phyloP scores from a whole-genome alignment of 495 filamentous ascomycete species.

The Immersiella caudata region DNA sequence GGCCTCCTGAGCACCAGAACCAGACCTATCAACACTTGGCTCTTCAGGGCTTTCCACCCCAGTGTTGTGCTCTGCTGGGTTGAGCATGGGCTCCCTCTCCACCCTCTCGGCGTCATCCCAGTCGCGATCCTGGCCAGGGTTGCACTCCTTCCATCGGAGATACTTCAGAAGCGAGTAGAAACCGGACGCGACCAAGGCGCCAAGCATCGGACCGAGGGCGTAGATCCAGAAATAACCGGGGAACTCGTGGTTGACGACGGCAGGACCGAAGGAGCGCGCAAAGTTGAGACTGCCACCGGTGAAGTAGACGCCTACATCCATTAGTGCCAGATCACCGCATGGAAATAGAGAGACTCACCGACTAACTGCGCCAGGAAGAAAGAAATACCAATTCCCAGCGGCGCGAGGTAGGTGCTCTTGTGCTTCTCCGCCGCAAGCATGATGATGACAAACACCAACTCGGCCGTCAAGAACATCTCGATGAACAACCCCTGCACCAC shows the following conservation, averaged over 20 bases:
- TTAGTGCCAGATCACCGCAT: background rate
- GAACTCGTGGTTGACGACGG: slow-evolving; percentile 62
- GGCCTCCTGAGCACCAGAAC: background rate
- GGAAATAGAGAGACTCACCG: slow-evolving; percentile 39
- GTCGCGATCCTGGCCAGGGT: slow-evolving; percentile 48
- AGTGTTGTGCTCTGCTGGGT: background rate
- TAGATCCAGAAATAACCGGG: slow-evolving; percentile 73
- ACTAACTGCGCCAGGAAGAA: slow-evolving; percentile 70
- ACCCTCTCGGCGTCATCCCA: slow-evolving; percentile 28
- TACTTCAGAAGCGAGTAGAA: slow-evolving; percentile 70
- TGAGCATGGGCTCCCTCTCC: background rate
- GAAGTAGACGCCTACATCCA: slow-evolving; percentile 54
- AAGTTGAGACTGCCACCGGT: slow-evolving; percentile 65
- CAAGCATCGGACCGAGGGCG: slow-evolving; percentile 60
- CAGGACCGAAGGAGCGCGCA: slow-evolving; percentile 59
- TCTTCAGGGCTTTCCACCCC: background rate
- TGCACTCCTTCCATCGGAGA: slow-evolving; percentile 75
- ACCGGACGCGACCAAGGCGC: slow-evolving; percentile 63
- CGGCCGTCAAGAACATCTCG: slow-evolving; percentile 77
- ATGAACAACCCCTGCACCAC: slow-evolving; percentile 71
- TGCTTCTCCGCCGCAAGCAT: slow-evolving; percentile 85
- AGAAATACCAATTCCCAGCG: slow-evolving; percentile 73
- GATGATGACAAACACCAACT: slow-evolving; percentile 77
- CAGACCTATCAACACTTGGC: background rate
- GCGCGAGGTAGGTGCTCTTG: slow-evolving; percentile 75